phyloP scores from a whole-genome alignment of 108 stramenopile species.

The Cyclotella kingstonii region DNA sequence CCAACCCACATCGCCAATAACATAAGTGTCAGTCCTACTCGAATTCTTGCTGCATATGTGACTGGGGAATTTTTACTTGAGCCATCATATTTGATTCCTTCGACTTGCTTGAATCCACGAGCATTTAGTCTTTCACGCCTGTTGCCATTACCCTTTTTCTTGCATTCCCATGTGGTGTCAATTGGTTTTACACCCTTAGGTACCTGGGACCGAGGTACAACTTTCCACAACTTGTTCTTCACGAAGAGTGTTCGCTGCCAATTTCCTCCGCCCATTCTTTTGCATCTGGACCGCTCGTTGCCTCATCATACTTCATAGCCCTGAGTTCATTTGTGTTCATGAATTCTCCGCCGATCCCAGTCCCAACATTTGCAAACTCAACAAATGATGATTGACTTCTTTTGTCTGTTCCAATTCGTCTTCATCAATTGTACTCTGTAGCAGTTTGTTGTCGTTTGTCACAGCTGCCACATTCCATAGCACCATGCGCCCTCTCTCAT shows the following conservation, averaged over 20 bases:
- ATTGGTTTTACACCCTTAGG: conserved; percentile 4
- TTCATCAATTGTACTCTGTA: too few relatives aligned
- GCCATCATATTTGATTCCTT: too few relatives aligned
- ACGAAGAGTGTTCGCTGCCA: conserved; percentile 21
- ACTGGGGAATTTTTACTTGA: too few relatives aligned
- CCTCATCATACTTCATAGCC: conserved; percentile 30
- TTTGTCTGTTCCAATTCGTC: not conserved
- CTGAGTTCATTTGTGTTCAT: conserved; percentile 18
- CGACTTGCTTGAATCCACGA: too few relatives aligned
- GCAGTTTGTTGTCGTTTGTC: too few relatives aligned
- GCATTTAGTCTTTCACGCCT: too few relatives aligned
- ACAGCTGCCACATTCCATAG: too few relatives aligned
- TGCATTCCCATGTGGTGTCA: conserved; percentile 19
- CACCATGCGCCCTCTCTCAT: too few relatives aligned
- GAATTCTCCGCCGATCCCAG: conserved; percentile 27
- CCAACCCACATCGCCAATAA: too few relatives aligned
- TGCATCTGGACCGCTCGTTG: conserved; percentile 12
- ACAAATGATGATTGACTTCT: not conserved
- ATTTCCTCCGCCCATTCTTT: conserved; percentile 20
- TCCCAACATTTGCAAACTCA: not conserved
- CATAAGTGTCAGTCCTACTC: too few relatives aligned
- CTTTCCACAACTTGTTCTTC: not conserved
- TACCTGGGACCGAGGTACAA: not conserved
- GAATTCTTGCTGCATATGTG: too few relatives aligned
- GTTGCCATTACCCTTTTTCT: conserved; percentile 12